Base-by-base conservation (phyloP, 148 eudicot species). In the Agrostemma githago region DNA sequence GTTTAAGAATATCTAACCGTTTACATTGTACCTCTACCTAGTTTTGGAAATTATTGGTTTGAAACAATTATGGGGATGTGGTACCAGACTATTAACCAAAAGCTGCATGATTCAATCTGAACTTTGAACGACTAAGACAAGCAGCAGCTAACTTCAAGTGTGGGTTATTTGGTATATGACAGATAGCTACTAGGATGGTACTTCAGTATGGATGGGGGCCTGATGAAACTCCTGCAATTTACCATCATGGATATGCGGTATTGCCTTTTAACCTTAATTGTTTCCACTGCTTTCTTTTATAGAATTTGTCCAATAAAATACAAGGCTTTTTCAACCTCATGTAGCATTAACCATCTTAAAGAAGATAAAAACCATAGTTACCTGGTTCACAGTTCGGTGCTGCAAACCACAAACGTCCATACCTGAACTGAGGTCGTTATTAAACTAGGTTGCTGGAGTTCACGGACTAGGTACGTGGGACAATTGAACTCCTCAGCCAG, bases 161-260 rank as follows among this genome's bases (percentile, higher is more conserved):
- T 46, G 66, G 14, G 39, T 65, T 34, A 70, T 54, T 66, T 41
- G 43, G 68, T 56, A 75, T 81, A 75, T 63, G 41, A 84, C 95
- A 93, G 98, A 89, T 93, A 82, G 96, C 98, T 74, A 89, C 95
- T 54, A 75, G 92, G 78, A 93, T 93, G 98, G 97, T 93, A 78
- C 82, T 93, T 69, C 87, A 93, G 80, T 93, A 86, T 80, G 98
- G 98, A 40, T 93, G 97, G 97, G 92, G 92, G 60, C 92, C 97
- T 60, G 97, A 88, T 76, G 92, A 86, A 73, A 91, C 85, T 78
- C 92, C 91, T 62, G 83, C 91, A 76, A 82, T 93, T 77, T 93
- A 93, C 80, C 85, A 86, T 79, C 88, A 93, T 80, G 85, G 87
- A 76, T 83, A 88, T 81, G 91, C 89, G 86, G 98, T 93, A 91